Percentiles rank a stretch among this genome's conserved stretches.
Evolutionary conservation across 352 stramenopile genomes (phyloP).

Genomic region (Pythium dissotocum): DNA sequence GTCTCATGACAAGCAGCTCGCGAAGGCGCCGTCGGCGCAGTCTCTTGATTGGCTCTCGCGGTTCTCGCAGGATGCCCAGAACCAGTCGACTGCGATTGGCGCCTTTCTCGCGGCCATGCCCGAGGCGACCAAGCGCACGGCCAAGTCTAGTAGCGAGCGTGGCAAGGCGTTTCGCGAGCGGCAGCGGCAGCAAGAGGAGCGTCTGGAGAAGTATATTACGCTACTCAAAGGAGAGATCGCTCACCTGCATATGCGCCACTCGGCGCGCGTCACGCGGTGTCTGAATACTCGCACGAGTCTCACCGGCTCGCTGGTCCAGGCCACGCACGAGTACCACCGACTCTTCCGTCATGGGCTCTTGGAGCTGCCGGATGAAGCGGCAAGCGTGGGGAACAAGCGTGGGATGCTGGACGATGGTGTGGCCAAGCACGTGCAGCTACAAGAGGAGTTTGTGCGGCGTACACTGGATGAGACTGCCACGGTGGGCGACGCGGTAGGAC

Average conservation of each 20-base stretch:
- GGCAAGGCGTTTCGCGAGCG: constrained; percentile 21
- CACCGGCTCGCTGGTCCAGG: constrained; percentile 20
- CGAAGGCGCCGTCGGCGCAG: neutral
- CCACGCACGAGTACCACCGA: constrained; percentile 23
- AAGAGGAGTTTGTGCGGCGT: constrained; percentile 26
- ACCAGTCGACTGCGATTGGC: constrained; percentile 16
- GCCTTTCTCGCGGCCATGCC: constrained; percentile 26
- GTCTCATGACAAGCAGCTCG: neutral
- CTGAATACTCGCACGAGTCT: constrained; percentile 3
- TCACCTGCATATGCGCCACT: constrained; percentile 8
- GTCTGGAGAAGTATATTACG: constrained; percentile 9
- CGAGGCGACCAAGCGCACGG: constrained; percentile 1
- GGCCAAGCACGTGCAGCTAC: neutral
- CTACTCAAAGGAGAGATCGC: constrained; percentile 13
- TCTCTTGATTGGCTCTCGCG: constrained; percentile 17
- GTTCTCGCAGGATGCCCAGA: constrained; percentile 9
- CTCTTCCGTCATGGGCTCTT: constrained; percentile 19
- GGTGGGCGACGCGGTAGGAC: constrained; percentile 20
- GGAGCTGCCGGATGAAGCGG: neutral
- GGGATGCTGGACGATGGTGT: neutral
- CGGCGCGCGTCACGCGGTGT: constrained; percentile 2
- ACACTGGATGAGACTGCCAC: constrained; percentile 17
- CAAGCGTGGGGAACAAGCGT: neutral
- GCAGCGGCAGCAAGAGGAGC: constrained; percentile 13
- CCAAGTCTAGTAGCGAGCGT: constrained; percentile 24